Evolutionary conservation across 257 asterid species (phyloP), one percentile per base, ranked within the genome.

Genomic region (Rauvolfia tetraphylla): DNA sequence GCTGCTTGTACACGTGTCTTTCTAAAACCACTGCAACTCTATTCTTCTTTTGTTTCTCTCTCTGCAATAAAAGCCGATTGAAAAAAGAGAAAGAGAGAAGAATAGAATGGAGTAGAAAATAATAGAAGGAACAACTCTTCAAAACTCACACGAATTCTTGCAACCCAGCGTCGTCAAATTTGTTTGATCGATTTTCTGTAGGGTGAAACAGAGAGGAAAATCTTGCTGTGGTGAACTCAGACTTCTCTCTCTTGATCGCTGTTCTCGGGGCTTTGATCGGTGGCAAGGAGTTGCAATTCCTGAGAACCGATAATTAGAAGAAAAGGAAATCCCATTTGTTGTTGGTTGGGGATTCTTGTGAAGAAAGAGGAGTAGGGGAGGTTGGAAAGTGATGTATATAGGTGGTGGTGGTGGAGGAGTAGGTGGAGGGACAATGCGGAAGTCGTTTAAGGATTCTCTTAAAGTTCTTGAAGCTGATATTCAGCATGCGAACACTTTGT

Each of bases 381-480:
- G 61, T 56, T 57, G 67, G 68, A 53, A 56, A 56, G 66, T 22
- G 42, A 77, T 83, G 84, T 74, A 69, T 71, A 71, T 76, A 14
- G 78, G 84, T 13, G 79, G 76, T 18, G 82, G 72, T 25, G 73
- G 41, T 18, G 75, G n/a, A 41, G 76, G 48, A n/a, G 63, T 4
- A 3, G 71, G 61, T 3, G 78, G 31, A 59, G 83, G 69, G 66
- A 29, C 74, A 76, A 75, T 81, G 87, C 71, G 79, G 76, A 84
- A 78, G 76, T 81, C 85, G 0, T 84, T 75, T 17, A 84, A 81
- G 77, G 87, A 84, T 75, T 84, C 87, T 72, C 81, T 84, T n/a
- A 84, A 84, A 78, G 78, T 68, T 75, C 87, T 84, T 51, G 87
- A 84, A 81, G 87, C 87, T 73, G 85, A 84, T 79, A 84, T 84